Percentiles rank a stretch among this genome's conserved stretches.
These are phyloP conservation scores for Termitomyces sp. DNA, from an alignment of 768 basidiomycete genomes.

Conservation along the genomic window DNA sequence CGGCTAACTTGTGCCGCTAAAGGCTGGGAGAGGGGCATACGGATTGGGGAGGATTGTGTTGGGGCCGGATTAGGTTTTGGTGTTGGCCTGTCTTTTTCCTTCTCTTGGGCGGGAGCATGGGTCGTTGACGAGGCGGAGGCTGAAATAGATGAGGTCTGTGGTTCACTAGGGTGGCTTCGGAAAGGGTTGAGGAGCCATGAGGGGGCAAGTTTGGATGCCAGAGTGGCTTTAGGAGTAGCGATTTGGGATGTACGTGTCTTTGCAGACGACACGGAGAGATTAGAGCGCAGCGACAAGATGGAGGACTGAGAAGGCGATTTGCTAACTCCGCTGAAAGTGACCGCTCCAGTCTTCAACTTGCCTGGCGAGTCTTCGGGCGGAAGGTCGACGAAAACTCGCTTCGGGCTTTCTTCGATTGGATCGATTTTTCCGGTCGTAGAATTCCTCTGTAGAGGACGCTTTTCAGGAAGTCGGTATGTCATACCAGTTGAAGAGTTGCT, in stretches of 20 bases:
- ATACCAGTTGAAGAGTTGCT: conserved; percentile 32
- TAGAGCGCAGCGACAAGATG: conserved; percentile 53
- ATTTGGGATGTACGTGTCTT: conserved; percentile 27
- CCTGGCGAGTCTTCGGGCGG: conserved; percentile 42
- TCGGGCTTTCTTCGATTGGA: conserved; percentile 74
- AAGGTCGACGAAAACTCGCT: conserved; percentile 46
- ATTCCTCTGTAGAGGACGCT: conserved; percentile 48
- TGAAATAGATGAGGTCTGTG: conserved; percentile 57
- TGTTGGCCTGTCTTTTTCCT: conserved; percentile 15
- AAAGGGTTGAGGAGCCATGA: conserved; percentile 84
- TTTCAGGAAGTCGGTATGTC: conserved; percentile 37
- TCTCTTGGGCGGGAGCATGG: conserved; percentile 14
- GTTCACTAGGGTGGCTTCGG: conserved; percentile 59
- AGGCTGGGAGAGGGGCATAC: conserved; percentile 34
- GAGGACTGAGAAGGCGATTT: conserved; percentile 70
- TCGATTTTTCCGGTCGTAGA: conserved; percentile 50
- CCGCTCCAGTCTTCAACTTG: conserved; percentile 13
- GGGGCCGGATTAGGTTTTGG: conserved; percentile 5
- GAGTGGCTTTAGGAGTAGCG: conserved; percentile 33
- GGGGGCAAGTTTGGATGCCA: conserved; percentile 63
- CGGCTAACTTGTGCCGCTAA: conserved; percentile 32
- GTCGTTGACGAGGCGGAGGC: conserved; percentile 43
- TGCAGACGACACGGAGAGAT: conserved; percentile 47
- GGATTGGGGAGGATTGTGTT: conserved; percentile 30
- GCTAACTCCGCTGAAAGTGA: conserved; percentile 39